These are phyloP conservation scores for Saccharomycopsis malanga DNA, from an alignment of 805 yeast genomes.

Conservation along the genomic window DNA sequence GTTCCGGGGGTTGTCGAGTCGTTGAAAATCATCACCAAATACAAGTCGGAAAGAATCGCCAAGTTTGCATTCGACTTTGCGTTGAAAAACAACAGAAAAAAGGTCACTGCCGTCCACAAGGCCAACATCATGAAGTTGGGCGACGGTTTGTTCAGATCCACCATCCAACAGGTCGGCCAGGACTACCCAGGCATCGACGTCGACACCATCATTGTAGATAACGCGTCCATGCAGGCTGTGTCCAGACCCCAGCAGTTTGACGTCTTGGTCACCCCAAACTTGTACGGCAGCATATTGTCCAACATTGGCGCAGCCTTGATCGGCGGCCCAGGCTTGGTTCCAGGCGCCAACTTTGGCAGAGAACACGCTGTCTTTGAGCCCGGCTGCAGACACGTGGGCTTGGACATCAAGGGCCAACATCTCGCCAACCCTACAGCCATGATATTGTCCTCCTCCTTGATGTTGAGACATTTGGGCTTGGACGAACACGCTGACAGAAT, in stretches of 20 bases:
- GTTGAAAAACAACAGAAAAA: constrained; percentile 75
- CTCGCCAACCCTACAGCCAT: constrained; percentile 98
- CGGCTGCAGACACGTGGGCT: too few relatives aligned
- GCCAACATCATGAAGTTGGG: constrained; percentile 97
- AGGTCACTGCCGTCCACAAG: constrained; percentile 93
- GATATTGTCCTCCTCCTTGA: constrained; percentile 93
- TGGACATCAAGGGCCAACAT: constrained; percentile 98
- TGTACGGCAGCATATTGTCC: constrained; percentile 98
- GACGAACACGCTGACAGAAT: constrained; percentile 73
- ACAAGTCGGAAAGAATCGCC: constrained; percentile 93
- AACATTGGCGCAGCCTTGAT: constrained; percentile 96
- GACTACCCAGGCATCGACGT: constrained; percentile 78
- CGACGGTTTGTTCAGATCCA: constrained; percentile 91
- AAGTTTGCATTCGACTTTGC: constrained; percentile 98
- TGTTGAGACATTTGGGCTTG: constrained; percentile 98
- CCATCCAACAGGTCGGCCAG: constrained; percentile 82
- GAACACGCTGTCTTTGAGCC: constrained; percentile 98
- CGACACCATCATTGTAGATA: constrained; percentile 85
- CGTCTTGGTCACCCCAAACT: constrained; percentile 98
- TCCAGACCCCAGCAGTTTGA: constrained; percentile 54
- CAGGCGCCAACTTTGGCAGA: constrained; percentile 99
- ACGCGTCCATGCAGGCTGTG: constrained; percentile 87
- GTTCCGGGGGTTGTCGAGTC: constrained; percentile 99
- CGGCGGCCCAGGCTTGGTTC: constrained; percentile 98
- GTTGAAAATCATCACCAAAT: constrained; percentile 92